Evolutionary conservation across 2,329 filamentous ascomycete species (phyloP), one percentile per base, ranked within the genome.

Genomic region (Diaporthe nobilis): DNA sequence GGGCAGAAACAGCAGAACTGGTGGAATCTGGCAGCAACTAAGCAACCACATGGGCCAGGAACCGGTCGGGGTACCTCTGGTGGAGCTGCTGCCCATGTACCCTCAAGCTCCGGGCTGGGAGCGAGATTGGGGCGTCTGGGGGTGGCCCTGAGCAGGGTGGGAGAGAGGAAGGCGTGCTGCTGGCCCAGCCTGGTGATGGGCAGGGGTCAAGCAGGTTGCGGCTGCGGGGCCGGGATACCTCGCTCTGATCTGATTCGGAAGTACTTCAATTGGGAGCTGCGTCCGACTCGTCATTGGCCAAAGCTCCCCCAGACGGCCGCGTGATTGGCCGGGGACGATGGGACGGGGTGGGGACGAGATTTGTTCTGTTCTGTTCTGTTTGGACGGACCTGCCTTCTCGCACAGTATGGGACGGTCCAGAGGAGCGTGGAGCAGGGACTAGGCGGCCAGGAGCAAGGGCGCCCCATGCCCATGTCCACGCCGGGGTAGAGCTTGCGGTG

Each of bases 121-220:
- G 58, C 71, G 71, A 73, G 44, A 73, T 73, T 73, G 71, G 61
- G 49, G 12, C 34, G 71, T 73, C 71, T 51, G 58, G 71, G 71
- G 58, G 49, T 42, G 49, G 58, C 25, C n/a, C 70, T 60, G 61
- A 17, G 42, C 61, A 67, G 20, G 51, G 9, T 61, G 55, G 42
- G 10, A 39, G 55, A 39, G 25, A 13, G 15, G 2, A 49, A 71
- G 67, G 15, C 25, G 63, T 51, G 63, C 51, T 53, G 67, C 44
- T 51, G 71, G 47, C 49, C 34, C 71, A 73, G 58, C 47, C 61
- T 57, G 58, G 71, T 73, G 58, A 44, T n/a, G 58, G 39, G 37
- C 71, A 73, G 60, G 71, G 58, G 61, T 73, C 3, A 37, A 73
- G 47, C 49, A 55, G 58, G 58, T 67, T 51, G 37, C 44, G 49